Evolutionary conservation across 2,329 filamentous ascomycete species (phyloP), one percentile per base, ranked within the genome.

Genomic region (Cephalotrichum gorgonifer): DNA sequence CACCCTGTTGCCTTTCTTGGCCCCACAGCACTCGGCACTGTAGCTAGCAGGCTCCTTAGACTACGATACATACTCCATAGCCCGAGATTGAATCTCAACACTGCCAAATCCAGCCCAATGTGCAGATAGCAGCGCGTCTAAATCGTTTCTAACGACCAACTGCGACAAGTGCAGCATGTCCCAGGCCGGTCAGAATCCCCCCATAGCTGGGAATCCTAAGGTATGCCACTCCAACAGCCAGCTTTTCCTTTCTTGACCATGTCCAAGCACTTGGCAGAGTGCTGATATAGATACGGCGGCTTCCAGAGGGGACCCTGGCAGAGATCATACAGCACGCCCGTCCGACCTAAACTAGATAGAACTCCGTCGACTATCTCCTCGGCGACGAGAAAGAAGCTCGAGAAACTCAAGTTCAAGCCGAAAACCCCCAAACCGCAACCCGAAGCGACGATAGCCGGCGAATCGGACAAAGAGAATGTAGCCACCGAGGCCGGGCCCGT

Each of bases 301-400:
- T n/a, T n/a, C n/a, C 17, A 50, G 48, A 50, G 48, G 30, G 14
- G 22, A 6, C 25, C 48, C 58, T 80, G 76, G 77, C 71, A 73
- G 56, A 70, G 76, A 56, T 72, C 74, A 27, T 74, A 71, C 55
- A 78, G 73, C 58, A 69, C 77, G 57, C 69, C 75, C 5, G 60
- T 65, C 43, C 63, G 62, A 43, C 60, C 65, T 50, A 61, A 61
- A 20, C 63, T 62, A 33, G 63, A 57, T 30, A 47, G 65, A 11
- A 66, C 63, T 33, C 61, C 70, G 35, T 61, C 73, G 6, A 66
- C 74, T 17, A 68, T 80, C 12, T 83, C 80, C 35, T 70, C 76
- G 28, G 69, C 68, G 8, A 81, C 80, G 11, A 83, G 78, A 58
- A 76, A 68, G 53, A 84, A 83, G 57, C 68, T 84, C 28, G 75